Conservation (phyloP, 1,284 basidiomycete genomes). For the Rhodotorula glutinis region DNA sequence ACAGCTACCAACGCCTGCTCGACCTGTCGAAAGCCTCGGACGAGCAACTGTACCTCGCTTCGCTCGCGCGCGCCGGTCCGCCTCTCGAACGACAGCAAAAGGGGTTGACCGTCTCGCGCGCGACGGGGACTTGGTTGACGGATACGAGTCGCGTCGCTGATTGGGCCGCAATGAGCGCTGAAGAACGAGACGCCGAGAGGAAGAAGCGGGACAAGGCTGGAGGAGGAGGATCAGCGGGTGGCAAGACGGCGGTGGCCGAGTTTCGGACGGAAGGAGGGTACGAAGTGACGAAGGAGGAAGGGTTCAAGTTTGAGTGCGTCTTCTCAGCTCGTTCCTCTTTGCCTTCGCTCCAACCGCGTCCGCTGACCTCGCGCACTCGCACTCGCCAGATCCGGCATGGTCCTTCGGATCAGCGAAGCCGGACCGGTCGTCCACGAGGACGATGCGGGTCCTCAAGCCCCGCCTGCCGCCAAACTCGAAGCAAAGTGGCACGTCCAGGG, state of each 20-base stretch:
- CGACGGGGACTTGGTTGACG: conserved; percentile 26
- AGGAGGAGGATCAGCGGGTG: background rate
- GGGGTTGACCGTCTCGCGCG: conserved; percentile 23
- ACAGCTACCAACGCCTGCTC: conserved; percentile 33
- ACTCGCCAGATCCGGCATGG: conserved; percentile 13
- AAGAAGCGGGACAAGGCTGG: background rate
- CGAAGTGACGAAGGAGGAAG: conserved; percentile 12
- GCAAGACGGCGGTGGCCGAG: conserved; percentile 2
- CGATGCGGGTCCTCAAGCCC: conserved; percentile 6
- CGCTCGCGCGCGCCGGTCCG: conserved; percentile 18
- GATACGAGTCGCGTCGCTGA: conserved; percentile 5
- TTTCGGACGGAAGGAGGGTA: conserved; percentile 18
- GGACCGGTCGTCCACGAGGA: background rate
- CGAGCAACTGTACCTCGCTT: conserved; percentile 27
- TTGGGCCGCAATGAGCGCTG: background rate
- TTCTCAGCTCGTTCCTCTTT: background rate
- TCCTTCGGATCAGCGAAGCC: conserved; percentile 23
- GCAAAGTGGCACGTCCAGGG: conserved; percentile 29
- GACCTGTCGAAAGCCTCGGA: conserved; percentile 20
- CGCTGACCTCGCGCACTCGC: too few species aligned
- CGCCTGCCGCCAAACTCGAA: background rate
- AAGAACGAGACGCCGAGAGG: background rate
- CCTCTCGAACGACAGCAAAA: conserved; percentile 23
- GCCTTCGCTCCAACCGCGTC: too few species aligned
- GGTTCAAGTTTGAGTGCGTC: conserved; percentile 25